Evolutionary conservation across 257 asterid genomes (phyloP), one percentile per base, ranked within the genome.

Genomic region (Verbena officinalis): DNA sequence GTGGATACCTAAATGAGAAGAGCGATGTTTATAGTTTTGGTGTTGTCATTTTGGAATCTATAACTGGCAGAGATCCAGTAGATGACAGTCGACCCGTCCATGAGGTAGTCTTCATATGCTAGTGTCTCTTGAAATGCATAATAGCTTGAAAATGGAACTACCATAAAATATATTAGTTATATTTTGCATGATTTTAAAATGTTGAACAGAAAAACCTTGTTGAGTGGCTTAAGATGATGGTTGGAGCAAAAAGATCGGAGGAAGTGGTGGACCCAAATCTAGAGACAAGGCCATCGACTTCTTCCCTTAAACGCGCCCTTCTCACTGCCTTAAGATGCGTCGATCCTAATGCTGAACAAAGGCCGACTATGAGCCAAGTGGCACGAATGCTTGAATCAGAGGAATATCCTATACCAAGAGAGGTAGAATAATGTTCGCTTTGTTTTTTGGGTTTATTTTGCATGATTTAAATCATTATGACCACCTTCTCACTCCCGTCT

Each of bases 221-320:
- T 9, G 97, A 88, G 56, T 90, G 97, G 97, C 85, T 90, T 9
- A 90, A 90, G 77, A 73, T 76, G 95, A 90, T 90, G 97, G 95
- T 90, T 23, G 95, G 85, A 59, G 80, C 75, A 70, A 84, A 65
- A 64, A 77, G 86, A 30, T 73, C 84, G 0, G 87, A 83, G 56
- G 90, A 84, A 71, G 95, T 90, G 34, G 85, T 90, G 1, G 97
- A 90, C 70, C 92, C 92, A 12, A 76, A 64, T 48, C 81, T 90
- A 3, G 81, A 82, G 62, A 71, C 38, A 0, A 82, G 79, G 73
- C 97, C 97, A 49, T 75, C 92, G 3, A 87, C 87, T 7, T 68
- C 92, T 34, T 67, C 88, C 60, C 85, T 87, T 8, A 90, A 90
- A 71, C 79, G 96, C 55, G 82, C 88, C 33, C 92, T 90, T 12